Conservation (phyloP, 2,329 filamentous ascomycete species). For the Fusarium heterosporum region DNA sequence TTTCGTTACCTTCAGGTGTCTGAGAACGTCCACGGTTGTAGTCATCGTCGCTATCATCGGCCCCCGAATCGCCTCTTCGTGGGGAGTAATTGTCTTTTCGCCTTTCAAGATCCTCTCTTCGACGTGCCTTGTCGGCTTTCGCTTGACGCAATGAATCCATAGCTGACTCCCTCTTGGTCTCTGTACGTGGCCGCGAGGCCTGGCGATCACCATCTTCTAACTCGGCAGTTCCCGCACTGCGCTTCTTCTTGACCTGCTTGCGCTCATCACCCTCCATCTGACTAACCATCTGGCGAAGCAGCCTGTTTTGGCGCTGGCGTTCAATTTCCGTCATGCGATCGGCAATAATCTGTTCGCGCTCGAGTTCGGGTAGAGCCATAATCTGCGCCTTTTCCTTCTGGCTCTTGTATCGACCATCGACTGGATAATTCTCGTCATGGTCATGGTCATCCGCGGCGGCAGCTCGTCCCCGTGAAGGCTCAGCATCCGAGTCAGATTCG, state of each 20-base stretch:
- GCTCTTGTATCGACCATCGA: conserved; percentile 87
- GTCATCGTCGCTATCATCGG: conserved; percentile 81
- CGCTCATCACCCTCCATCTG: conserved; percentile 73
- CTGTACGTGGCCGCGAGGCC: conserved; percentile 76
- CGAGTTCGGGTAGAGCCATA: conserved; percentile 87
- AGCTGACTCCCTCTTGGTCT: conserved; percentile 62
- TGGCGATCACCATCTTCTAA: conserved; percentile 81
- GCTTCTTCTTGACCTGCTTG: conserved; percentile 69
- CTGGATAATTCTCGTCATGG: conserved; percentile 78
- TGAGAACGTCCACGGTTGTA: conserved; percentile 71
- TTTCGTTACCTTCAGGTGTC: conserved; percentile 71
- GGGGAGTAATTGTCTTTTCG: conserved; percentile 65
- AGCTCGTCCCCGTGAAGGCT: conserved; percentile 59
- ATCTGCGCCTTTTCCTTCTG: conserved; percentile 81
- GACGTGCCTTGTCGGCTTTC: conserved; percentile 69
- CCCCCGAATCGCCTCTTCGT: conserved; percentile 53
- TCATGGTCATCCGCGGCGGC: conserved; percentile 66
- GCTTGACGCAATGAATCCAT: conserved; percentile 77
- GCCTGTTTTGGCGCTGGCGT: conserved; percentile 81
- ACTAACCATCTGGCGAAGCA: conserved; percentile 81
- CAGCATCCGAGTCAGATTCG: conserved; percentile 77
- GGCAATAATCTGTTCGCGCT: conserved; percentile 89
- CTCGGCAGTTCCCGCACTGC: conserved; percentile 83
- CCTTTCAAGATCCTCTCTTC: conserved; percentile 66
- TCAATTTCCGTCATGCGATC: conserved; percentile 88